Conservation (phyloP, 2,329 filamentous ascomycete species). For the Exophiala xenobiotica region DNA sequence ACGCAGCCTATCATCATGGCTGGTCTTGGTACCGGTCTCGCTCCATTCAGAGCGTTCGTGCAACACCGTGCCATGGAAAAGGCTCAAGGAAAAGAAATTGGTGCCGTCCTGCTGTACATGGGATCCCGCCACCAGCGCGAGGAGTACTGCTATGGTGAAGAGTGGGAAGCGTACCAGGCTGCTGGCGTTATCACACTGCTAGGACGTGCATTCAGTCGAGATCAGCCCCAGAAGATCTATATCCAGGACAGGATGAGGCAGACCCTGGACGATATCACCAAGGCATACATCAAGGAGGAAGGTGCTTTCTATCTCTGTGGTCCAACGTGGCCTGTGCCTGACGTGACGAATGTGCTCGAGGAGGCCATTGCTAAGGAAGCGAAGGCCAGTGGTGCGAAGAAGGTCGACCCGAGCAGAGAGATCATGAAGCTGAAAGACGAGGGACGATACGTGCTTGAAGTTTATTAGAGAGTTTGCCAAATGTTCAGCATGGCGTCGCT, state of each 20-base stretch:
- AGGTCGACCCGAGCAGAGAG: conserved; percentile 82
- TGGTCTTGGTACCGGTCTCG: conserved; percentile 93
- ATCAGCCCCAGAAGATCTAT: conserved; percentile 98
- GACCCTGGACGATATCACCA: conserved; percentile 75
- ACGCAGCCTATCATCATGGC: conserved; percentile 98
- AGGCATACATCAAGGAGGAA: conserved; percentile 82
- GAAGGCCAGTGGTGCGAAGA: conserved; percentile 65
- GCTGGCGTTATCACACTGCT: conserved; percentile 93
- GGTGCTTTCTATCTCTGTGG: conserved; percentile 97
- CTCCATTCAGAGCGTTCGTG: conserved; percentile 98
- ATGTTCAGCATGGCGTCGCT: background rate
- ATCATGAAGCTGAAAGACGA: conserved; percentile 98
- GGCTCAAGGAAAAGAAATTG: conserved; percentile 93
- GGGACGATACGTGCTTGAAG: conserved; percentile 90
- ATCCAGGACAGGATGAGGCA: conserved; percentile 98
- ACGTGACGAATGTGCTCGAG: conserved; percentile 89
- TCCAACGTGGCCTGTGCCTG: conserved; percentile 96
- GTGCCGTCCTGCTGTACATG: conserved; percentile 90
- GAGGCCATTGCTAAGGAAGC: conserved; percentile 83
- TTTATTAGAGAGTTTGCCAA: conserved; percentile 61
- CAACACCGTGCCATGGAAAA: conserved; percentile 98
- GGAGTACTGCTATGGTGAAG: conserved; percentile 97
- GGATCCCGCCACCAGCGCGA: conserved; percentile 95
- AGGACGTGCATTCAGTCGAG: conserved; percentile 90
- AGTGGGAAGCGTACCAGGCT: conserved; percentile 97